Conservation (phyloP, 495 filamentous ascomycete species). For the Xylaria nigripes region DNA sequence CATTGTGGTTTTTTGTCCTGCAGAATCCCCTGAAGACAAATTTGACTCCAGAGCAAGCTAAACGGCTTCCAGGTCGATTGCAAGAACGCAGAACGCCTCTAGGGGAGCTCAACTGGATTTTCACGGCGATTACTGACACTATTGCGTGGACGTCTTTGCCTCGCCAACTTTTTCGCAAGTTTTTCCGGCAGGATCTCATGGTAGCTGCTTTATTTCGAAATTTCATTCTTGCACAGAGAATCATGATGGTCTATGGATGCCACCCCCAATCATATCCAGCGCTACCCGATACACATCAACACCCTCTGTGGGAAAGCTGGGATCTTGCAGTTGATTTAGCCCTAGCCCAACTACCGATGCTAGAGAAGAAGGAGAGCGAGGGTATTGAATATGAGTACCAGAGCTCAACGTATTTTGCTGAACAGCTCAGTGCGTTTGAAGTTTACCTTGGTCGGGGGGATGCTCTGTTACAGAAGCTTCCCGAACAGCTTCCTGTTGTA, state of each 20-base stretch:
- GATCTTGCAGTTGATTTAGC: conserved; percentile 96
- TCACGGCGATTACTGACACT: conserved; percentile 97
- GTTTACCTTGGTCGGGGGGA: conserved; percentile 84
- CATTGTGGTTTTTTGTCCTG: conserved; percentile 85
- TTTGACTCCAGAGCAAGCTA: conserved; percentile 69
- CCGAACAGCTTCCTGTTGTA: conserved; percentile 92
- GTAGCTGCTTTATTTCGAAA: conserved; percentile 94
- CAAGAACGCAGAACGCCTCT: conserved; percentile 92
- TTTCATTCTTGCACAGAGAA: conserved; percentile 86
- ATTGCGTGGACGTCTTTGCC: conserved; percentile 96
- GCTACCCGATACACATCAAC: conserved; percentile 84
- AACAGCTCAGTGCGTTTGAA: conserved; percentile 96
- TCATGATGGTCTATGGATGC: conserved; percentile 93
- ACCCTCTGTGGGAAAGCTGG: conserved; percentile 96
- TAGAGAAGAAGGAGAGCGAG: conserved; percentile 62
- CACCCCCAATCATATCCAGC: conserved; percentile 83
- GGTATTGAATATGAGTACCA: conserved; percentile 81
- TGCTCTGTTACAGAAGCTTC: conserved; percentile 72
- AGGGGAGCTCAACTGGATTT: conserved; percentile 98
- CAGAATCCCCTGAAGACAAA: conserved; percentile 78
- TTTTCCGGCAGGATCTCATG: conserved; percentile 98
- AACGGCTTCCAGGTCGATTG: conserved; percentile 71
- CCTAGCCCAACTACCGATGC: conserved; percentile 77
- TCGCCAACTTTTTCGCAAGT: conserved; percentile 83
- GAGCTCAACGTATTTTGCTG: conserved; percentile 92